Evolutionary conservation across 352 stramenopile genomes (phyloP).

Genomic region (Globisporangium spiculum): DNA sequence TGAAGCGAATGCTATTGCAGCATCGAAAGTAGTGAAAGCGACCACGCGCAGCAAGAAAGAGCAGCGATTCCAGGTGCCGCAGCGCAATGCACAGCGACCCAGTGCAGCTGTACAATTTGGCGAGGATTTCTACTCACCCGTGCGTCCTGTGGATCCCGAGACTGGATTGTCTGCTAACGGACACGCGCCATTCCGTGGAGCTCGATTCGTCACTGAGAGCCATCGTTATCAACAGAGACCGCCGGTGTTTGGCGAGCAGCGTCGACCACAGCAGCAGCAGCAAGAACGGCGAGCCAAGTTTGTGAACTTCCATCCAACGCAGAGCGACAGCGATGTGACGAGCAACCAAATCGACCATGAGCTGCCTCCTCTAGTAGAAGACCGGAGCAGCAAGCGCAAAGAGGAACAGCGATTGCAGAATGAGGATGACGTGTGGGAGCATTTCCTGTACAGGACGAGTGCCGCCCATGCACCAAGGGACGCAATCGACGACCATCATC

Average conservation of each 20-base stretch:
- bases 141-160: constrained; percentile 18
- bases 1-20: constrained; percentile 8
- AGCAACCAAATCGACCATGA: constrained; percentile 21
- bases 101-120: background rate
- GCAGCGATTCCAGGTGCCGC: background rate
- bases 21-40: constrained; percentile 2
- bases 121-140: constrained; percentile 33
- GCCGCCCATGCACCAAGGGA: background rate
- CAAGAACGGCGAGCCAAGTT: background rate
- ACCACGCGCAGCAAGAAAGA: background rate
- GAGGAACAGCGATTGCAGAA: constrained; percentile 25
- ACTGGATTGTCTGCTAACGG: background rate
- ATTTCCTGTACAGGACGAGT: constrained; percentile 36
- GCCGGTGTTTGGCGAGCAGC: background rate
- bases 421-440: constrained; percentile 34
- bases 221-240: background rate
- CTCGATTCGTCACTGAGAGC: constrained; percentile 2
- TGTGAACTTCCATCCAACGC: background rate
- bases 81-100: background rate
- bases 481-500: constrained; percentile 10
- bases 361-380: background rate
- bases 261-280: background rate
- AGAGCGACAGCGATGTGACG: background rate
- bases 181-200: constrained; percentile 14
- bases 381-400: constrained; percentile 12